Evolutionary conservation across 1,284 basidiomycete genomes (phyloP), one percentile per base, ranked within the genome.

Genomic region (Fomitiporia mediterranea): DNA sequence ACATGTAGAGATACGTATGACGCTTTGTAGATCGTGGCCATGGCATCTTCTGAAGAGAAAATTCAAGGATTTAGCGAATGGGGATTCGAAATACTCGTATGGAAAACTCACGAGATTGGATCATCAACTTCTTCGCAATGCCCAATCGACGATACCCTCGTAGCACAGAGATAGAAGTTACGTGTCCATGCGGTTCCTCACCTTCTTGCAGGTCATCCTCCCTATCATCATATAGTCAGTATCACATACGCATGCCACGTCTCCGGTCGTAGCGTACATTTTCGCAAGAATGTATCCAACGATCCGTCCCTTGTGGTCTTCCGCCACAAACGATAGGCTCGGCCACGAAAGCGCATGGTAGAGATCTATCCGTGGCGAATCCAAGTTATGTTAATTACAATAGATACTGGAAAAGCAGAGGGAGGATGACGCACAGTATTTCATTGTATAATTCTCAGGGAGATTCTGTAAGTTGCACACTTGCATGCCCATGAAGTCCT

Each of bases 221-320:
- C 86, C 75, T 91, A 72, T 34, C 64, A 65, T 55, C n/a, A 30
- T 17, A 51, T 52, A 52, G 43, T 47, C 53, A 50, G 55, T 52
- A 34, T 17, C 19, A 11, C 23, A 4, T 19, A 5, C 47, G 21
- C 15, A 54, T n/a, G 25, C 21, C 35, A 53, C 61, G 46, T 52
- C 40, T 57, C 3, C 9, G 35, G 19, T 17, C 7, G 17, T n/a
- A 21, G 27, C 75, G 58, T 70, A 92, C 95, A 98, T 95, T 70
- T 96, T 96, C 0, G 91, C 93, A 9, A 98, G 74, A 23, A 98
- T 94, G 69, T 98, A 98, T 21, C 95, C 95, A 0, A 98, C 93
- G 47, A 98, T 86, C 50, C 91, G 79, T 0, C 94, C 93, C 65
- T 86, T 86, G 59, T 85, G 81, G 66, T 96, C 92, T 67, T 96